Percentiles rank a stretch among this genome's conserved stretches.
phyloP scores from a whole-genome alignment of 2,329 filamentous ascomycete genomes.

The Aspergillus chevalieri region DNA sequence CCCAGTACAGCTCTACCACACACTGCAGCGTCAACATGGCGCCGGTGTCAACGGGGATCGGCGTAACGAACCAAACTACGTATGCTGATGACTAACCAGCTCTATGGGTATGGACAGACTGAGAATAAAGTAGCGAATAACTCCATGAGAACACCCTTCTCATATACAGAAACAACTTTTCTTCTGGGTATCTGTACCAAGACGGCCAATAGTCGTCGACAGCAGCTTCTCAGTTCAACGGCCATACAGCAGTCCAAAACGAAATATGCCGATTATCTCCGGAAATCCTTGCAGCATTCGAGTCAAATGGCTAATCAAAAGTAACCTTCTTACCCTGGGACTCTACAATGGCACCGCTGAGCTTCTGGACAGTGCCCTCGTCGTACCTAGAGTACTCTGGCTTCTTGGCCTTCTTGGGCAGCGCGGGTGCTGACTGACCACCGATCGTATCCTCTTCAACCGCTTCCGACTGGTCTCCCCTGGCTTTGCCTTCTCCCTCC shows the following conservation, averaged over 20 bases:
- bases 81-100: no score
- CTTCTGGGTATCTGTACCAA: neutral
- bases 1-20: no score
- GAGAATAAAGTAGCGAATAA: no score
- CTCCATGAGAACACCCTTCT: no score
- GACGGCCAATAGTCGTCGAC: no score
- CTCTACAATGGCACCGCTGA: slow-evolving; percentile 74
- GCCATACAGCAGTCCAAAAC: neutral
- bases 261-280: neutral
- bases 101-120: no score
- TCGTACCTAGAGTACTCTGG: slow-evolving; percentile 42
- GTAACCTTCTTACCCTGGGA: slow-evolving; percentile 72
- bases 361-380: slow-evolving; percentile 52
- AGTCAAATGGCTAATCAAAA: slow-evolving; percentile 55
- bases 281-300: no score
- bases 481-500: slow-evolving; percentile 45
- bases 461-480: slow-evolving; percentile 15
- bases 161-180: neutral
- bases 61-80: no score
- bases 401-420: slow-evolving; percentile 21
- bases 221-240: neutral
- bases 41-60: no score
- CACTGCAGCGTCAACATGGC: no score
- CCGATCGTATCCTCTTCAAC: slow-evolving; percentile 15
- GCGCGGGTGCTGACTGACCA: slow-evolving; percentile 11